phyloP scores from a whole-genome alignment of 2,329 filamentous ascomycete species.

The Ophiostoma quercus region DNA sequence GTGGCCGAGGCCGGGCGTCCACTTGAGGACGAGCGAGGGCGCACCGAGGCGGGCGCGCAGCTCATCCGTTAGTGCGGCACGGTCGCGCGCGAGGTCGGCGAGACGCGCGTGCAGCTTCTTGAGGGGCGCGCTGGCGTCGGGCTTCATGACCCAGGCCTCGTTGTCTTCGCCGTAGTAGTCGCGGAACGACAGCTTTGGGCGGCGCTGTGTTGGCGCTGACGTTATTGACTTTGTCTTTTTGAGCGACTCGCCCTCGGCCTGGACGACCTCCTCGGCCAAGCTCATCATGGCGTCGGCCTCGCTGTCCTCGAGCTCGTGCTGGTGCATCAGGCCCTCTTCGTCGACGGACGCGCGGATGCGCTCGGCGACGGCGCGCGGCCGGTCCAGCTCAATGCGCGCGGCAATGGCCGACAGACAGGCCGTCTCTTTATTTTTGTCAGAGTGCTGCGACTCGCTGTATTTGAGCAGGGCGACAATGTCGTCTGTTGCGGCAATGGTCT shows the following conservation, averaged over 20 bases:
- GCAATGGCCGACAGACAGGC: slow-evolving; percentile 41
- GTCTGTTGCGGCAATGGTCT: slow-evolving; percentile 70
- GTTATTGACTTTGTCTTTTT: background rate
- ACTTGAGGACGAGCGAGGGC: slow-evolving; percentile 69
- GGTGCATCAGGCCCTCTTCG: slow-evolving; percentile 79
- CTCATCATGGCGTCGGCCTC: slow-evolving; percentile 65
- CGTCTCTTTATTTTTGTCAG: slow-evolving; percentile 21
- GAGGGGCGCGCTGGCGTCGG: slow-evolving; percentile 62
- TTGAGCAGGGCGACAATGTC: slow-evolving; percentile 53
- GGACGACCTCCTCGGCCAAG: slow-evolving; percentile 66
- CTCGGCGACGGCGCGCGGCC: slow-evolving; percentile 62
- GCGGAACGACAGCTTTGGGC: slow-evolving; percentile 39
- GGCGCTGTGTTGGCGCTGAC: background rate
- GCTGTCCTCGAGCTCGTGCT: slow-evolving; percentile 70
- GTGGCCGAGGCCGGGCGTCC: slow-evolving; percentile 81
- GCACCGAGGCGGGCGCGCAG: slow-evolving; percentile 59
- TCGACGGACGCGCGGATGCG: slow-evolving; percentile 77
- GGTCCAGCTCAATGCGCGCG: slow-evolving; percentile 58
- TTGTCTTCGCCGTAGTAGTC: slow-evolving; percentile 57
- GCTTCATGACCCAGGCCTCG: slow-evolving; percentile 61
- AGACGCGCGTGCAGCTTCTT: slow-evolving; percentile 64
- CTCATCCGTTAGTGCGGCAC: slow-evolving; percentile 51
- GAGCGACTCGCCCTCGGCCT: slow-evolving; percentile 49
- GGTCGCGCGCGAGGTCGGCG: slow-evolving; percentile 54
- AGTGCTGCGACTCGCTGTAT: slow-evolving; percentile 14